Conservation (phyloP, 208 protist species). For the Sergeia podlipaevii region DNA sequence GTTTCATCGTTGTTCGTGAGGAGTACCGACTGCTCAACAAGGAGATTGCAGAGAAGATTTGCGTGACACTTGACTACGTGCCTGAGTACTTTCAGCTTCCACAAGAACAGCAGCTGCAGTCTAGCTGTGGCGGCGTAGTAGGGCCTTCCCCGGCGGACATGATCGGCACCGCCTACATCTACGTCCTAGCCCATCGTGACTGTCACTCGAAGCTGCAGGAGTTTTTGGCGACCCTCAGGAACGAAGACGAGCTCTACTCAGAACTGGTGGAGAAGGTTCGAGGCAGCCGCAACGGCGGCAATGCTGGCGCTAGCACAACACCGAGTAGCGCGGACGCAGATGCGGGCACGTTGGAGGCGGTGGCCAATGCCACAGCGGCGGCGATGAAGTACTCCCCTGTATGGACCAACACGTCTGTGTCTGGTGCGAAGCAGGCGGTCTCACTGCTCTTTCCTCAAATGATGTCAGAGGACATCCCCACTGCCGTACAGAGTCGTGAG, state of each 20-base stretch:
- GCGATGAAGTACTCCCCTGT: constrained; percentile 11
- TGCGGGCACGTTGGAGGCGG: constrained; percentile 16
- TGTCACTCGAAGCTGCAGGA: constrained; percentile 52
- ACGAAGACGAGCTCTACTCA: constrained; percentile 33
- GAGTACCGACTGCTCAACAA: constrained; percentile 75
- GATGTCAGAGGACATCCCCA: constrained; percentile 68
- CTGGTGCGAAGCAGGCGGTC: constrained; percentile 47
- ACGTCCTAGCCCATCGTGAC: constrained; percentile 62
- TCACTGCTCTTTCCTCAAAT: constrained; percentile 75
- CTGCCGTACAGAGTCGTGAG: constrained; percentile 45
- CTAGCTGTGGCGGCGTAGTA: too few relatives aligned
- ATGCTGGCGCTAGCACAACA: not conserved
- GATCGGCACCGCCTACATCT: constrained; percentile 67
- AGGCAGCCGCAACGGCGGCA: not conserved
- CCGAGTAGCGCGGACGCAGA: not conserved
- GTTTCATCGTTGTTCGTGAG: constrained; percentile 81
- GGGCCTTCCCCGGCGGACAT: constrained; percentile 27
- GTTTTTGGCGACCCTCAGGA: constrained; percentile 42
- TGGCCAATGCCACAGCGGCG: constrained; percentile 21
- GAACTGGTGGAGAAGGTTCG: constrained; percentile 10
- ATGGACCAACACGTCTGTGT: constrained; percentile 18
- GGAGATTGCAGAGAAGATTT: constrained; percentile 66
- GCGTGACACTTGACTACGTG: constrained; percentile 35
- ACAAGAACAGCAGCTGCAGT: not conserved
- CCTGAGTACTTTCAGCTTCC: constrained; percentile 16